Conservation (phyloP, 2,329 filamentous ascomycete genomes). For the Cladosporium sp. region DNA sequence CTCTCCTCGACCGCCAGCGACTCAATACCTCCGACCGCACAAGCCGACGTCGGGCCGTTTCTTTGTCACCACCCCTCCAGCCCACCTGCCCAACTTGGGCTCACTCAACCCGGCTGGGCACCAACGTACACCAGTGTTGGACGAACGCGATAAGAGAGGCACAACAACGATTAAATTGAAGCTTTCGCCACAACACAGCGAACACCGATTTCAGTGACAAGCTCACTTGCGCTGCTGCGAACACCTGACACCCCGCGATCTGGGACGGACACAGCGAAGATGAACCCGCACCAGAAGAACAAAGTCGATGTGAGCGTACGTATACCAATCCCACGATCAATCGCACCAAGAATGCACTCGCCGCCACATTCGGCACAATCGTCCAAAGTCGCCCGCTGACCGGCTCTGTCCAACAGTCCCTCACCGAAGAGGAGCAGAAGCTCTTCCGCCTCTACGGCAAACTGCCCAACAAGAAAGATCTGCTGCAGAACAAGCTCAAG, state of each 20-base stretch:
- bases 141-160: no score
- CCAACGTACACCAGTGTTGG: no score
- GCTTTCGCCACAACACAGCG: background rate
- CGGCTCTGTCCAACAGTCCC: conserved; percentile 53
- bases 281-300: conserved; percentile 98
- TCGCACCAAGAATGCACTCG: background rate
- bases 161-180: no score
- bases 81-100: conserved; percentile 3
- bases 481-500: conserved; percentile 97
- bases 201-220: background rate
- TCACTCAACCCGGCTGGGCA: no score
- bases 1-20: background rate
- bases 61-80: conserved; percentile 10
- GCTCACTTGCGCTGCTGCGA: background rate
- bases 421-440: conserved; percentile 90
- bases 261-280: conserved; percentile 31
- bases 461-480: conserved; percentile 89
- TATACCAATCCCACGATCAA: conserved; percentile 24
- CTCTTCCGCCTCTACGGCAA: conserved; percentile 97
- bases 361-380: background rate
- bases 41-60: conserved; percentile 5
- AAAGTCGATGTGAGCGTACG: conserved; percentile 93
- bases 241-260: background rate
- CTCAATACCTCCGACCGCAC: background rate
- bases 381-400: background rate